Evolutionary conservation across 306 rosid species (phyloP).

Genomic region (Quercus parvula): DNA sequence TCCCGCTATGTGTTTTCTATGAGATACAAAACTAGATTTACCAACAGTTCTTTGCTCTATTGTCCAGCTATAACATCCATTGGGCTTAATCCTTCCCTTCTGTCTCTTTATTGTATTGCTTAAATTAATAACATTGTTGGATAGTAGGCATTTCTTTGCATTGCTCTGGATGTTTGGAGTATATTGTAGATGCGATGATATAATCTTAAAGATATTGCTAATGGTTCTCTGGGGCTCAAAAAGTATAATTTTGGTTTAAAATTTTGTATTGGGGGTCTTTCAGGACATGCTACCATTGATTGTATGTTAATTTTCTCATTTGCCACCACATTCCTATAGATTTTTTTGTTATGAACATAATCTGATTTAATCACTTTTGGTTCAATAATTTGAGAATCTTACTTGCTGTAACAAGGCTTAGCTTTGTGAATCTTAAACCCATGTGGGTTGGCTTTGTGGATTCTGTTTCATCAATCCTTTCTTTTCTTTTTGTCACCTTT

Average conservation of each 20-base stretch:
- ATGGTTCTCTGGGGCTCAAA: neutral
- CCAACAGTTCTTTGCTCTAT: too few species aligned
- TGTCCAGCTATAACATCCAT: too few species aligned
- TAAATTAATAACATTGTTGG: conserved; percentile 2
- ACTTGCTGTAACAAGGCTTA: neutral
- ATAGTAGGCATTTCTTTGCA: neutral
- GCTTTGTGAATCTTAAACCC: neutral
- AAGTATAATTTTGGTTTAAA: neutral
- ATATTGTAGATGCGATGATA: neutral
- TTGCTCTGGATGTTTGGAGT: neutral
- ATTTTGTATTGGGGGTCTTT: neutral
- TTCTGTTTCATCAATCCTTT: neutral
- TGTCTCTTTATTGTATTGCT: neutral
- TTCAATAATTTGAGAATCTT: neutral
- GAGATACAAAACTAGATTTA: too few species aligned
- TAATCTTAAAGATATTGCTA: neutral
- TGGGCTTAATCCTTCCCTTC: too few species aligned
- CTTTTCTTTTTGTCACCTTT: neutral
- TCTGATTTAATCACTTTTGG: neutral
- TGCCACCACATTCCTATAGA: neutral
- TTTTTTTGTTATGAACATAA: neutral
- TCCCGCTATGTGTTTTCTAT: too few species aligned
- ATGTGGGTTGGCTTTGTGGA: neutral
- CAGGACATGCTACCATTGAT: neutral
- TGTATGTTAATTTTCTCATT: neutral